Conservation (phyloP, 345 rosid species). For the Salix udensis region DNA sequence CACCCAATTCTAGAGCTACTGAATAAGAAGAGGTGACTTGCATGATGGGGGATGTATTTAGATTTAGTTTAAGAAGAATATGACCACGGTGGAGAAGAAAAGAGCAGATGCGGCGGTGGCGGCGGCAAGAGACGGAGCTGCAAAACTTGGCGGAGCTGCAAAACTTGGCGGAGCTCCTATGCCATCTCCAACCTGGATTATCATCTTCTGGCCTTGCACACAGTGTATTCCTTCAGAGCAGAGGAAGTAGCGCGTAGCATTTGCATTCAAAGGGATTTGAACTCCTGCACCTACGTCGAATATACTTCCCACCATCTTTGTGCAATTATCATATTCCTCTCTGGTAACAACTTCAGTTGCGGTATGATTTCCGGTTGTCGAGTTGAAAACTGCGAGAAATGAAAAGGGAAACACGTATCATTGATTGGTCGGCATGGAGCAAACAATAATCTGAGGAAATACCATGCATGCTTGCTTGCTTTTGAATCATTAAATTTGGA, state of each 20-base stretch:
- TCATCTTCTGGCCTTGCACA: slow-evolving; percentile 28
- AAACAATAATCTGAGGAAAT: too few species aligned
- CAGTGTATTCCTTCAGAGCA: slow-evolving; percentile 29
- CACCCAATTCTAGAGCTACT: too few species aligned
- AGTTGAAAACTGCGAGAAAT: slow-evolving; percentile 14
- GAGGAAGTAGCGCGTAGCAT: slow-evolving; percentile 24
- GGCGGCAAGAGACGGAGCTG: neutral
- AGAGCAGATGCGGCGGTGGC: neutral
- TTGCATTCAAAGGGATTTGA: neutral
- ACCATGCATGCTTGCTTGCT: too few species aligned
- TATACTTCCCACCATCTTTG: neutral
- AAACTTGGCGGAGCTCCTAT: neutral
- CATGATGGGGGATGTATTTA: neutral
- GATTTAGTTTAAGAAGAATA: neutral
- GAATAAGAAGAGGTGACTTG: too few species aligned
- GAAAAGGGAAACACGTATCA: neutral
- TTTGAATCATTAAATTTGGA: too few species aligned
- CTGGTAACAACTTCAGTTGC: neutral
- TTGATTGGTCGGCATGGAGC: too few species aligned
- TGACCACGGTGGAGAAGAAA: neutral
- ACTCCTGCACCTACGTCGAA: neutral
- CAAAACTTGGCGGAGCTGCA: slow-evolving; percentile 9
- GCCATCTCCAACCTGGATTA: slow-evolving; percentile 17
- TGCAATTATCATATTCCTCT: slow-evolving; percentile 25
- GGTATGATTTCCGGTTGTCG: slow-evolving; percentile 23